Evolutionary conservation across 257 asterid genomes (phyloP), one percentile per base, ranked within the genome.

Genomic region (Fraxinus americana): DNA sequence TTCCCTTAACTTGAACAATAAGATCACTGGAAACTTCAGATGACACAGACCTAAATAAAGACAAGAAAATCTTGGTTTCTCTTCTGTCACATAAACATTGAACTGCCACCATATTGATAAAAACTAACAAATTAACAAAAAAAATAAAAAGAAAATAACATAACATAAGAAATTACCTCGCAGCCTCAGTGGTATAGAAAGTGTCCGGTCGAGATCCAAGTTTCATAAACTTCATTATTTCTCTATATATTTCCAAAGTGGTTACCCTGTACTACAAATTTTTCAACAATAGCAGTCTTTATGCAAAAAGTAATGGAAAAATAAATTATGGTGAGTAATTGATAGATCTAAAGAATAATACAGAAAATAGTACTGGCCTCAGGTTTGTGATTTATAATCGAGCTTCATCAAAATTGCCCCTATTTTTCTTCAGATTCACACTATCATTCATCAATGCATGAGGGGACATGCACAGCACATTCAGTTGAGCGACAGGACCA

Each of bases 1-100:
- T 87, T 73, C 93, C 97, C 41, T 90, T 87, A 1, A 93, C 93
- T 86, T 91, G 94, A 67, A 93, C 80, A 66, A 88, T 89, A 72
- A 93, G 93, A 87, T 93, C 98, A 84, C 94, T 91, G 29, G 94
- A 83, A 61, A 93, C 91, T 70, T 91, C 98, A 7, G 98, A 88
- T 66, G 94, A 87, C 2, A 93, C 92, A 52, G 94, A 89, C 90
- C 98, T 93, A 85, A 77, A 75, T 78, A 78, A 83, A 84, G 84
- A 61, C 25, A 48, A 75, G 36, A 4, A 63, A 45, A 30, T 17
- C 19, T 29, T 69, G 43, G 43, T 29, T 73, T 39, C 13, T 54
- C 65, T 54, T 54, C 34, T 68, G 74, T 74, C 75, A 63, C 17
- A 13, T 19, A 19, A 66, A 43, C 67, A 48, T 19, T n/a, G 27